Percentiles rank a stretch among this genome's conserved stretches.
Conservation (phyloP, 805 yeast species). For the Kuraishia ogatae region DNA sequence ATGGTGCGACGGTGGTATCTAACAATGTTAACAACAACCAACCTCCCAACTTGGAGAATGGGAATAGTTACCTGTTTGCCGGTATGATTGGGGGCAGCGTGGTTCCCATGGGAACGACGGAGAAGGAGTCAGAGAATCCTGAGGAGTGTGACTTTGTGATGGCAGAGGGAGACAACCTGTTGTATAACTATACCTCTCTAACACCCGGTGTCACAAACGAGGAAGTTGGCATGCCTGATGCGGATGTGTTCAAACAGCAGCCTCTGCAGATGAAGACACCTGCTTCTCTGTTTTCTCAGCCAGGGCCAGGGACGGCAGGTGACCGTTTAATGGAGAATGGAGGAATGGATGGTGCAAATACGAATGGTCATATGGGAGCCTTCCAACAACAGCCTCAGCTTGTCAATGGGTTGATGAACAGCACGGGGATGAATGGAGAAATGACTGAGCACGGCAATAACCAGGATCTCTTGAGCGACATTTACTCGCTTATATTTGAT, state of each 20-base stretch:
- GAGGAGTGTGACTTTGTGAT: neutral
- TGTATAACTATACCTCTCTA: neutral
- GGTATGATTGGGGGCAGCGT: neutral
- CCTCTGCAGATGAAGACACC: neutral
- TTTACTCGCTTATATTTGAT: slow-evolving; percentile 36
- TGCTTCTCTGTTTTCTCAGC: neutral
- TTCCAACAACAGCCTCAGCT: slow-evolving; percentile 2
- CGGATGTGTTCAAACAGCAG: neutral
- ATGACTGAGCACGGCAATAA: slow-evolving; percentile 5
- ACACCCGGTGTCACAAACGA: neutral
- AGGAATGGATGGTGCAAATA: no score
- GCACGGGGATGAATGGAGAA: neutral
- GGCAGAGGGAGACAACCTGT: neutral
- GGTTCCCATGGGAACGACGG: neutral
- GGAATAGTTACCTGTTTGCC: neutral
- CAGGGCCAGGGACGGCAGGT: neutral
- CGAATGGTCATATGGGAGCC: no score
- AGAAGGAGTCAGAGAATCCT: neutral
- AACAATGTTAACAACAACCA: neutral
- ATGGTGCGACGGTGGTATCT: neutral
- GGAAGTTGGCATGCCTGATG: neutral
- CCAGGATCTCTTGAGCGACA: slow-evolving; percentile 28
- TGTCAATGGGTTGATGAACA: neutral
- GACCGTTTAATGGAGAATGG: no score
- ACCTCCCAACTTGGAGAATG: neutral